A percentile compares a stretch with the other conserved stretches of the same genome.
Conservation (phyloP, 2,329 filamentous ascomycete genomes). For the Gnomoniopsis sp. region DNA sequence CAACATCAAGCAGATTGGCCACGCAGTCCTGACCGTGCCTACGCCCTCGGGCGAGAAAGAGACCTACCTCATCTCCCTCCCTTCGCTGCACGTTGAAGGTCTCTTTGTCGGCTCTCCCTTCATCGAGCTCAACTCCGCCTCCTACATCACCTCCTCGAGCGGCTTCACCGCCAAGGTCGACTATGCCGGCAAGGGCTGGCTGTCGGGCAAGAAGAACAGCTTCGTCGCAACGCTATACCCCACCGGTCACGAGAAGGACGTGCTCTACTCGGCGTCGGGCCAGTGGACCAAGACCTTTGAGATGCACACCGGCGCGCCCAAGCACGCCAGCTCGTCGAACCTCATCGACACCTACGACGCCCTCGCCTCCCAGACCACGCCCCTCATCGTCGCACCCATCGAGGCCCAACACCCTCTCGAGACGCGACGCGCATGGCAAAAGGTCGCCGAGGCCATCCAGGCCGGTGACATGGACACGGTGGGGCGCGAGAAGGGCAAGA, state of each 20-base stretch:
- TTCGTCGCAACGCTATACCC: conserved; percentile 73
- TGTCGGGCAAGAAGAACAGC: conserved; percentile 93
- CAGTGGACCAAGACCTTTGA: conserved; percentile 86
- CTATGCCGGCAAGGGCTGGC: conserved; percentile 90
- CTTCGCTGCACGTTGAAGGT: conserved; percentile 88
- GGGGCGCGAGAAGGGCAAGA: conserved; percentile 75
- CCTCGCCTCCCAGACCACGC: conserved; percentile 54
- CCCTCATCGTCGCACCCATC: conserved; percentile 67
- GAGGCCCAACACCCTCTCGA: conserved; percentile 84
- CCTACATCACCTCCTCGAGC: conserved; percentile 80
- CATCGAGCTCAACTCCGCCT: conserved; percentile 82
- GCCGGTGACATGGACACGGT: conserved; percentile 82
- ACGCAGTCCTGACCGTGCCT: conserved; percentile 77
- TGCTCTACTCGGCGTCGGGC: conserved; percentile 77
- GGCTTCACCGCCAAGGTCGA: conserved; percentile 89
- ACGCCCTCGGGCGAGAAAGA: conserved; percentile 46
- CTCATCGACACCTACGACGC: conserved; percentile 61
- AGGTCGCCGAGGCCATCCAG: conserved; percentile 77
- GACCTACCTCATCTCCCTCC: conserved; percentile 86
- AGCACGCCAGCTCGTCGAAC: conserved; percentile 45
- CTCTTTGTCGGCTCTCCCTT: conserved; percentile 84
- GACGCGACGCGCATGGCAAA: conserved; percentile 81
- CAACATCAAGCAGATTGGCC: conserved; percentile 90
- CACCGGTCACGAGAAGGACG: conserved; percentile 68
- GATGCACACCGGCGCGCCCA: conserved; percentile 63